phyloP scores from a whole-genome alignment of 176 grass and related monocot genomes.

The Juncus effusus region DNA sequence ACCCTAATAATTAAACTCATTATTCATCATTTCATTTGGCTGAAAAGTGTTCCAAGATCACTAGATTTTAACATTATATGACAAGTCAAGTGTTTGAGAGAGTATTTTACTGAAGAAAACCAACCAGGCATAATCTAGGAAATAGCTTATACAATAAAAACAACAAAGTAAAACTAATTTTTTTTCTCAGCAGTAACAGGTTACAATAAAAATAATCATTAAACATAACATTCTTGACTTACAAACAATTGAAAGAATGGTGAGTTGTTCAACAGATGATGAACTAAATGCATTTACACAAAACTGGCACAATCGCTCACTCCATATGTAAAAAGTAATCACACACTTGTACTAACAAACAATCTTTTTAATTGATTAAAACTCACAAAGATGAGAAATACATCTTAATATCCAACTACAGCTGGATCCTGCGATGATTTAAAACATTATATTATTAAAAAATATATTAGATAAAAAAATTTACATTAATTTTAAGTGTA shows the following conservation, averaged over 20 bases:
- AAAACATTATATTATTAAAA: background rate
- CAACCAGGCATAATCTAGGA: too few species aligned
- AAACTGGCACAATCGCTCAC: conserved; percentile 19
- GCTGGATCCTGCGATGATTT: conserved; percentile 46
- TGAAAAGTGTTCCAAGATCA: too few species aligned
- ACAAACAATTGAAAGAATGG: conserved; percentile 30
- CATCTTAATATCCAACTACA: conserved; percentile 52
- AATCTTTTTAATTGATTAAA: conserved; percentile 1
- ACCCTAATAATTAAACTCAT: too few species aligned
- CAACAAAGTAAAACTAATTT: too few species aligned
- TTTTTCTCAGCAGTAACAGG: too few species aligned
- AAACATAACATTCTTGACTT: conserved; percentile 20
- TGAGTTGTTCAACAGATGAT: conserved; percentile 16
- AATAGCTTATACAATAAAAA: too few species aligned
- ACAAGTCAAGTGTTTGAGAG: too few species aligned
- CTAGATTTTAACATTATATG: too few species aligned
- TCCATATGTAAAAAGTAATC: background rate
- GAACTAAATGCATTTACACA: conserved; percentile 26
- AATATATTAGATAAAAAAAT: conserved; percentile 2
- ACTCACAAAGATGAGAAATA: conserved; percentile 16
- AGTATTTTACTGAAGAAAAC: too few species aligned
- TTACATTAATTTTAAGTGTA: conserved; percentile 1
- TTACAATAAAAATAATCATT: background rate
- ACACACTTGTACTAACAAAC: conserved; percentile 2
- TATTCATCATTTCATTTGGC: too few species aligned